Percentiles rank a stretch among this genome's conserved stretches.
Conservation (phyloP, 2,329 filamentous ascomycete species). For the Colletotrichum phormii region DNA sequence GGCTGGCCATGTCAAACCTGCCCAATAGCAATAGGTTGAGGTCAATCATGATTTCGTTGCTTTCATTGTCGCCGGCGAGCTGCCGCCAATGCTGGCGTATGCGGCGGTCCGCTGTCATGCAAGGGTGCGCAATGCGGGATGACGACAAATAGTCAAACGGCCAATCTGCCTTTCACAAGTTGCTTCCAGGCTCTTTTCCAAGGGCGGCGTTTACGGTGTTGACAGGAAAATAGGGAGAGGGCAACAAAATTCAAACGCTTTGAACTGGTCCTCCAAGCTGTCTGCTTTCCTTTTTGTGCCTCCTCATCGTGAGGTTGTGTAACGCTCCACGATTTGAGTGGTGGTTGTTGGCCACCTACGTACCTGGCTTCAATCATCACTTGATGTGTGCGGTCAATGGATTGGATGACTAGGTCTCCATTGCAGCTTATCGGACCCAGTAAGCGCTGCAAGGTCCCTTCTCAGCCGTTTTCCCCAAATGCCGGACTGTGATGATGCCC, state of each 20-base stretch:
- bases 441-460: too few relatives aligned
- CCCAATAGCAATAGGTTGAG: neutral
- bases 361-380: neutral
- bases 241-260: neutral
- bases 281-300: neutral
- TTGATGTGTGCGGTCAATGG: neutral
- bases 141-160: neutral
- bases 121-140: neutral
- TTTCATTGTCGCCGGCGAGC: neutral
- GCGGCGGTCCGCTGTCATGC: neutral
- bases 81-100: neutral
- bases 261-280: neutral
- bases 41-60: neutral
- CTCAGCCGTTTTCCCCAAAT: neutral
- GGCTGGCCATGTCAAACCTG: slow-evolving; percentile 73
- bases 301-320: neutral
- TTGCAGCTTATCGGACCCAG: too few relatives aligned
- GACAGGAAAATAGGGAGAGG: neutral
- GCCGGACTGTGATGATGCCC: too few relatives aligned
- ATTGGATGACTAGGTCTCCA: too few relatives aligned
- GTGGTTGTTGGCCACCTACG: neutral
- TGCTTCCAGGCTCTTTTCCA: neutral
- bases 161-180: neutral
- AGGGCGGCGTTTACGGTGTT: neutral
- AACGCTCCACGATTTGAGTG: neutral